A percentile compares a stretch with the other conserved stretches of the same genome.
Evolutionary conservation across 1,284 basidiomycete species (phyloP).

Genomic region (Chondrostereum purpureum): DNA sequence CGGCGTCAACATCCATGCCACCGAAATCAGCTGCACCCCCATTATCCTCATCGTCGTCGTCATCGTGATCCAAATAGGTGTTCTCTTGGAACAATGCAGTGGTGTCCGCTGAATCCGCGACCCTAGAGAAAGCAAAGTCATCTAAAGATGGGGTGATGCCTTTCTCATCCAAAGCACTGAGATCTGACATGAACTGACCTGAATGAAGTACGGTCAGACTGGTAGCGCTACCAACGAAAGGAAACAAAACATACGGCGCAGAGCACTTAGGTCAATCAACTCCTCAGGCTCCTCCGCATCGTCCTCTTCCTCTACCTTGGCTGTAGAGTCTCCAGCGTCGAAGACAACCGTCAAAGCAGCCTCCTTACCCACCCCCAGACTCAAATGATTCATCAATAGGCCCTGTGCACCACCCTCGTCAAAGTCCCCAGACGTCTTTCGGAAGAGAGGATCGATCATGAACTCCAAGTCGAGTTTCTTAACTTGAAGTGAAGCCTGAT

Average conservation of each 20-base stretch:
- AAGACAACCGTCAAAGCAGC: slow-evolving; percentile 88
- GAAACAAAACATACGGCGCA: slow-evolving; percentile 51
- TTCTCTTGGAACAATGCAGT: slow-evolving; percentile 49
- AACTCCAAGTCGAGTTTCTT: slow-evolving; percentile 96
- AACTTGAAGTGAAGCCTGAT: slow-evolving; percentile 72
- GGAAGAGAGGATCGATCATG: slow-evolving; percentile 93
- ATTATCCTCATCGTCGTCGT: slow-evolving; percentile 28
- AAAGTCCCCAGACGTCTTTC: slow-evolving; percentile 97
- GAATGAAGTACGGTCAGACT: slow-evolving; percentile 3
- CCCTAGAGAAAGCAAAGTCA: slow-evolving; percentile 73
- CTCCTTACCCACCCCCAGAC: slow-evolving; percentile 71
- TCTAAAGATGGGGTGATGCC: slow-evolving; percentile 77
- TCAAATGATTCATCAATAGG: slow-evolving; percentile 87
- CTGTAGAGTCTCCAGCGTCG: slow-evolving; percentile 88
- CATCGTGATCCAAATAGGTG: slow-evolving; percentile 34
- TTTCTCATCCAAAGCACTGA: slow-evolving; percentile 56
- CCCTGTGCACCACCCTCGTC: slow-evolving; percentile 98
- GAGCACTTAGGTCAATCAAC: slow-evolving; percentile 58
- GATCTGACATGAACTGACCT: slow-evolving; percentile 65
- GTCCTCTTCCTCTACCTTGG: slow-evolving; percentile 72
- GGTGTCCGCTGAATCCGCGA: slow-evolving; percentile 54
- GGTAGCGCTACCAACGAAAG: slow-evolving; percentile 3
- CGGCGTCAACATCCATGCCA: slow-evolving; percentile 42
- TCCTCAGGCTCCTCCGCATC: slow-evolving; percentile 57
- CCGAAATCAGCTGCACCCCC: slow-evolving; percentile 18